Percentiles rank a stretch among this genome's conserved stretches.
Conservation (phyloP, 2,329 filamentous ascomycete genomes). For the Venturia oleaginea region DNA sequence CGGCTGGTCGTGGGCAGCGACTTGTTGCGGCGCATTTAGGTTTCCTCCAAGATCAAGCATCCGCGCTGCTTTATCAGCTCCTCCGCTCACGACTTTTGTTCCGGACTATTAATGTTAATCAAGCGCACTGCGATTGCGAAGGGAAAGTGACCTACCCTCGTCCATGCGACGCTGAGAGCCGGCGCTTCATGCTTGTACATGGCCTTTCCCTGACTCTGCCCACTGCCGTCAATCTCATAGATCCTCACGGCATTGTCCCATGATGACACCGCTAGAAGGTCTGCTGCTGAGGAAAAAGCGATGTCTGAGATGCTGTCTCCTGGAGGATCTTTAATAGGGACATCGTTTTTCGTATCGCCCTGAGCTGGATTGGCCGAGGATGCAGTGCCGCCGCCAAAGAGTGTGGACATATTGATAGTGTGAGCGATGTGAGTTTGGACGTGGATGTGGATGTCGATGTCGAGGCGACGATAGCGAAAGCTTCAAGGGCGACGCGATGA, state of each 20-base stretch:
- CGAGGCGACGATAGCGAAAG: no score
- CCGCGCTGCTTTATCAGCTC: slow-evolving; percentile 84
- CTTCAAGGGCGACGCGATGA: background rate
- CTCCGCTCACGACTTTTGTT: slow-evolving; percentile 75
- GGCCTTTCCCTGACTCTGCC: slow-evolving; percentile 75
- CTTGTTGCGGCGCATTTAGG: slow-evolving; percentile 42
- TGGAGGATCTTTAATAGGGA: slow-evolving; percentile 67
- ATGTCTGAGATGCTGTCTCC: slow-evolving; percentile 86
- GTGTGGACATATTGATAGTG: slow-evolving; percentile 49
- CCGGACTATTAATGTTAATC: slow-evolving; percentile 58
- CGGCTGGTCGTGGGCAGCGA: slow-evolving; percentile 77
- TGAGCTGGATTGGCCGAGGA: slow-evolving; percentile 53
- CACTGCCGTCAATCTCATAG: slow-evolving; percentile 75
- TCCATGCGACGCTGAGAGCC: slow-evolving; percentile 78
- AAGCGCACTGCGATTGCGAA: slow-evolving; percentile 5
- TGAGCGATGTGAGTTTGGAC: background rate
- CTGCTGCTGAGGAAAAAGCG: slow-evolving; percentile 64
- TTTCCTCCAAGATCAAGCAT: slow-evolving; percentile 63
- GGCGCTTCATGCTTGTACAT: slow-evolving; percentile 79
- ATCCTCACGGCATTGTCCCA: slow-evolving; percentile 99
- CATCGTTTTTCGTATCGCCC: slow-evolving; percentile 84
- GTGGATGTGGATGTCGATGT: background rate
- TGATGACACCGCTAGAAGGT: slow-evolving; percentile 80
- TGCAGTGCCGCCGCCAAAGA: slow-evolving; percentile 39
- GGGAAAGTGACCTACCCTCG: slow-evolving; percentile 54